Evolutionary conservation across 495 filamentous ascomycete genomes (phyloP).

Genomic region (Aspergillus ostianus): DNA sequence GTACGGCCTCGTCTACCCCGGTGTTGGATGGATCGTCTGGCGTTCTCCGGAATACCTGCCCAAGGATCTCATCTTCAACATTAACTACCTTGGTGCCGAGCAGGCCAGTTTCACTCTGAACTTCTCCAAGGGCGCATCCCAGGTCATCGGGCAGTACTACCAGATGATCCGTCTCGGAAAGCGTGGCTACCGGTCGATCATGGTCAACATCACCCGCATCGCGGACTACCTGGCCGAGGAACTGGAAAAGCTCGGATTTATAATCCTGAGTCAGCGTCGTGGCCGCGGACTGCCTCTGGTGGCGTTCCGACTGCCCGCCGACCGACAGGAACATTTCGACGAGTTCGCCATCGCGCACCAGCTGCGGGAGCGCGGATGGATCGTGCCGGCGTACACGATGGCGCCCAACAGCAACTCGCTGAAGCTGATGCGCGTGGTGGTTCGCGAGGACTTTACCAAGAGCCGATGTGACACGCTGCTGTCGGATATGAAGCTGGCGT

Average conservation of each 20-base stretch:
- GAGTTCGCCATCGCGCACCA: conserved; percentile 81
- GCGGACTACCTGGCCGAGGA: conserved; percentile 73
- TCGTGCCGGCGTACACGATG: conserved; percentile 94
- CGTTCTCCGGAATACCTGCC: conserved; percentile 77
- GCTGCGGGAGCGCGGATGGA: conserved; percentile 80
- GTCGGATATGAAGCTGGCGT: conserved; percentile 67
- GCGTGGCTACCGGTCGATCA: conserved; percentile 81
- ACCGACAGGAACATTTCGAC: conserved; percentile 65
- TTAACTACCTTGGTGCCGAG: conserved; percentile 93
- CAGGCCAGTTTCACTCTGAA: conserved; percentile 96
- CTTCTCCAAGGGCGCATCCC: conserved; percentile 89
- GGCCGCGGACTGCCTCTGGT: conserved; percentile 81
- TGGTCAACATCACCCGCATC: conserved; percentile 81
- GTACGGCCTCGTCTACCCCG: conserved; percentile 79
- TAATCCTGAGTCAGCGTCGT: conserved; percentile 74
- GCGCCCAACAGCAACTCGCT: conserved; percentile 74
- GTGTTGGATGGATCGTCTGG: conserved; percentile 92
- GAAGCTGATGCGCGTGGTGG: conserved; percentile 85
- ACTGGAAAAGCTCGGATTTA: conserved; percentile 71
- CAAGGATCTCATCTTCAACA: conserved; percentile 92
- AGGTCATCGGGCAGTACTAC: conserved; percentile 95
- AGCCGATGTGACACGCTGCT: conserved; percentile 71
- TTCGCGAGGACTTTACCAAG: conserved; percentile 84
- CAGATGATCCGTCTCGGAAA: conserved; percentile 91
- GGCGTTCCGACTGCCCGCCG: conserved; percentile 71